Evolutionary conservation across 441 rosid species (phyloP).

Genomic region (Corymbia calophylla): DNA sequence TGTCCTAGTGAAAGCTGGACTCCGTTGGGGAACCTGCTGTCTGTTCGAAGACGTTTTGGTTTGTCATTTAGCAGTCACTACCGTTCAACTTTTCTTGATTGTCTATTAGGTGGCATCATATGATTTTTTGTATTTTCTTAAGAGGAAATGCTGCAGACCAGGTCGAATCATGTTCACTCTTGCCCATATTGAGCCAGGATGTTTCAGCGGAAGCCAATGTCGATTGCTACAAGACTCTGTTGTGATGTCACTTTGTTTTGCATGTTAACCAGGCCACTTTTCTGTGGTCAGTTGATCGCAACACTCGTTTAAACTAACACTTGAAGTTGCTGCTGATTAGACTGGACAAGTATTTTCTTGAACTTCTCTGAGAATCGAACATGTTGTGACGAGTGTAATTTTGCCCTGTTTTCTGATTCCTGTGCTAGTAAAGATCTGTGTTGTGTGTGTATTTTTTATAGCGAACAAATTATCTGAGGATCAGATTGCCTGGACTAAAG

Average conservation of each 20-base stretch:
- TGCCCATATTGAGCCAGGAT: not conserved
- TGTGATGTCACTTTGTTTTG: not conserved
- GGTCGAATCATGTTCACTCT: not conserved
- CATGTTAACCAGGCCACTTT: not conserved
- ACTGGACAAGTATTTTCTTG: not conserved
- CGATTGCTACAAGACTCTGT: not conserved
- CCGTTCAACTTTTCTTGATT: not conserved
- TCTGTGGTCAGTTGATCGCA: not conserved
- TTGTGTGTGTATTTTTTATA: not conserved
- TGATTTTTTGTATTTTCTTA: not conserved
- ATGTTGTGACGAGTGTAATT: not conserved
- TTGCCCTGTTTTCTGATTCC: not conserved
- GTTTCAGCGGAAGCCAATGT: not conserved
- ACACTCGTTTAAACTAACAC: not conserved
- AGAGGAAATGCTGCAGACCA: not conserved
- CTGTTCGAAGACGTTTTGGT: not conserved
- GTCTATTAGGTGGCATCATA: not conserved
- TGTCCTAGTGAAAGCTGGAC: not conserved
- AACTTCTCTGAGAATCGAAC: not conserved
- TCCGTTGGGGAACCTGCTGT: not conserved
- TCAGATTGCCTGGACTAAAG: not conserved
- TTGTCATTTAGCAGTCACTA: not conserved
- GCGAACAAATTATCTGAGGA: not conserved
- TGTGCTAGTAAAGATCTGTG: not conserved
- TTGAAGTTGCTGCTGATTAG: not conserved